Conservation (phyloP, 257 asterid genomes). For the Solanum dulcamara region DNA sequence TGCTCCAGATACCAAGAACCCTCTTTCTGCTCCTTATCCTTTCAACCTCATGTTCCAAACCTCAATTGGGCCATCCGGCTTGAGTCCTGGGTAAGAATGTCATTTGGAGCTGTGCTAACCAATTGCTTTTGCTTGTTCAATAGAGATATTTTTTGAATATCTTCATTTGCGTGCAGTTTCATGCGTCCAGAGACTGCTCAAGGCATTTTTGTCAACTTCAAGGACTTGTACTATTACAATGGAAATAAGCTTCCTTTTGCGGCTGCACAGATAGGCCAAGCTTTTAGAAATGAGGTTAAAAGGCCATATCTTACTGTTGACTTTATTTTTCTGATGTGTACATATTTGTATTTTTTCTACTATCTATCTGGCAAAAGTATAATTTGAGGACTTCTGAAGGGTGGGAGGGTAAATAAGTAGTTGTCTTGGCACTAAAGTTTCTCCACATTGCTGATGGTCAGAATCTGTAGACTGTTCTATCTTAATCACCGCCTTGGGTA, state of each 20-base stretch:
- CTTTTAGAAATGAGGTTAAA: slow-evolving; percentile 64
- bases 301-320: background rate
- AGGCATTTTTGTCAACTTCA: slow-evolving; percentile 73
- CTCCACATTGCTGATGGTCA: background rate
- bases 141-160: background rate
- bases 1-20: slow-evolving; percentile 13
- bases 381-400: background rate
- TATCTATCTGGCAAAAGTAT: background rate
- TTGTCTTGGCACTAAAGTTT: background rate
- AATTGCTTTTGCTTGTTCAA: background rate
- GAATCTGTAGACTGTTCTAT: background rate
- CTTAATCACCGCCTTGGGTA: background rate
- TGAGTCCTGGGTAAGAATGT: slow-evolving; percentile 12
- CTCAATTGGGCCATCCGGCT: slow-evolving; percentile 13
- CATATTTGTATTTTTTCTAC: background rate
- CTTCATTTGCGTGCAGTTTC: slow-evolving; percentile 24
- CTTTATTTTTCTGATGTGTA: background rate
- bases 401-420: background rate
- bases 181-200: slow-evolving; percentile 87
- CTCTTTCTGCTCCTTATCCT: slow-evolving; percentile 17
- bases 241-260: slow-evolving; percentile 77
- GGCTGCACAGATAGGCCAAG: slow-evolving; percentile 83
- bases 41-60: slow-evolving; percentile 18
- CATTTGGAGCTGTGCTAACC: background rate
- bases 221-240: slow-evolving; percentile 55